Evolutionary conservation across 345 rosid genomes (phyloP).

Genomic region (Microthlaspi erraticum): DNA sequence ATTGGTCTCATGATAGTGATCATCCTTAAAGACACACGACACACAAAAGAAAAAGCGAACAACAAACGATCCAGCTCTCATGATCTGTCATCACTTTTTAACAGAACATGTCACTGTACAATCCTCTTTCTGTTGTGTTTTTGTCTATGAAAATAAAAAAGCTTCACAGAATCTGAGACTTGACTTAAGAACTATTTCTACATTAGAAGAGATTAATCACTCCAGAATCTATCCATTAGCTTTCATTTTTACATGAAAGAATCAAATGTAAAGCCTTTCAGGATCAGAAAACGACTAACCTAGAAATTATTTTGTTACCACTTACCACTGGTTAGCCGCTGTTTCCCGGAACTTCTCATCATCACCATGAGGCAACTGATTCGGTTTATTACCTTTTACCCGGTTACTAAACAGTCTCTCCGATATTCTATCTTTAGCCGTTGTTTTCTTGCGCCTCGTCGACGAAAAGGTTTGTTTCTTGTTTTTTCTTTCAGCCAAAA

Average conservation of each 20-base stretch:
- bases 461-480: constrained; percentile 69
- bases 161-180: neutral
- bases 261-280: constrained; percentile 1
- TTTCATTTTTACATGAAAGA: constrained; percentile 1
- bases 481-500: constrained; percentile 45
- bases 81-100: constrained; percentile 38
- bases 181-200: constrained; percentile 11
- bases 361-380: constrained; percentile 58
- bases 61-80: constrained; percentile 36
- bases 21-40: constrained; percentile 29
- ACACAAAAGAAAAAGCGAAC: constrained; percentile 24
- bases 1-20: constrained; percentile 38
- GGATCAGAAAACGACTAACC: neutral
- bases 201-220: constrained; percentile 5
- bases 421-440: constrained; percentile 65
- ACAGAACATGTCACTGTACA: constrained; percentile 24
- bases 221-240: constrained; percentile 1
- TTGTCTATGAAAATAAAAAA: constrained; percentile 24
- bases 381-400: constrained; percentile 52
- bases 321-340: constrained; percentile 87
- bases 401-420: constrained; percentile 60
- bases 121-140: constrained; percentile 24
- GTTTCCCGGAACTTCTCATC: constrained; percentile 72
- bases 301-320: constrained; percentile 53
- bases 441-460: constrained; percentile 67